phyloP scores from a whole-genome alignment of 495 filamentous ascomycete species.

The Penicillium taxi region DNA sequence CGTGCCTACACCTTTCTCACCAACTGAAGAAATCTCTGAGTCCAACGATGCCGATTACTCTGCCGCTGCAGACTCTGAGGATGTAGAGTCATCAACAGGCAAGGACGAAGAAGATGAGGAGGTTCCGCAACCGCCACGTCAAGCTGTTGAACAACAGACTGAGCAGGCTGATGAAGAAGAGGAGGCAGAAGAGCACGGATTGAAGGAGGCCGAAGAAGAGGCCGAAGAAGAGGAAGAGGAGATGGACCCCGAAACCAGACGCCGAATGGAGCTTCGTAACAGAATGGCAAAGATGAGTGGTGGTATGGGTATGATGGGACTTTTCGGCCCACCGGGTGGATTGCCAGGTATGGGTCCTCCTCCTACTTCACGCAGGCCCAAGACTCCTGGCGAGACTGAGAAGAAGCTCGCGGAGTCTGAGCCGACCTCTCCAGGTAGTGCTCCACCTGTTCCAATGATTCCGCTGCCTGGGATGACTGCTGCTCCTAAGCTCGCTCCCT shows the following conservation, averaged over 20 bases:
- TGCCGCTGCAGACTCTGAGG: conserved; percentile 77
- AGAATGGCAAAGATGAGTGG: conserved; percentile 98
- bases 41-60: conserved; percentile 88
- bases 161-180: conserved; percentile 23
- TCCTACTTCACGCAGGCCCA: conserved; percentile 41
- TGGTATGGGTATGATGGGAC: conserved; percentile 93
- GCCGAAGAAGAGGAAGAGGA: conserved; percentile 76
- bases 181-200: conserved; percentile 45
- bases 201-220: conserved; percentile 43
- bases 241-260: conserved; percentile 80
- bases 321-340: conserved; percentile 75
- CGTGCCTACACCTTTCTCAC: conserved; percentile 38
- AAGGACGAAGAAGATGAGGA: conserved; percentile 64
- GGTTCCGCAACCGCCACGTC: no score
- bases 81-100: conserved; percentile 64
- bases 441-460: conserved; percentile 71
- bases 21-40: conserved; percentile 53
- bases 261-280: conserved; percentile 81
- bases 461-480: conserved; percentile 64
- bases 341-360: conserved; percentile 45
- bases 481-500: conserved; percentile 27
- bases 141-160: conserved; percentile 11
- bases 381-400: conserved; percentile 55
- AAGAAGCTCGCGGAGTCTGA: conserved; percentile 52
- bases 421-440: conserved; percentile 40